Evolutionary conservation across 352 stramenopile species (phyloP), one percentile per base, ranked within the genome.

Genomic region (Pythium inflatum): DNA sequence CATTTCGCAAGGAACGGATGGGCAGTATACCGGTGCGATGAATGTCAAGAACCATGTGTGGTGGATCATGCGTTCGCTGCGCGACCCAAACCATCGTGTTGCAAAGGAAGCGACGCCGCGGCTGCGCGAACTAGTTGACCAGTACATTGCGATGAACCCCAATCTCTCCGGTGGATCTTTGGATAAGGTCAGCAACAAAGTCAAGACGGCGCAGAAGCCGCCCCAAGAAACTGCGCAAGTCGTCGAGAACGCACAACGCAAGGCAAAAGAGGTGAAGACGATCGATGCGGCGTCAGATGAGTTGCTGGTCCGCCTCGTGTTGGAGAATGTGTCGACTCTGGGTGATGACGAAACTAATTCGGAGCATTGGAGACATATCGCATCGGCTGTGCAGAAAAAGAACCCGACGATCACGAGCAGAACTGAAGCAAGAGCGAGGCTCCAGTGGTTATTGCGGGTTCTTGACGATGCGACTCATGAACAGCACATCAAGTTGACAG

Each of bases 311-410:
- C 16, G 13, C 12, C n/a, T 55, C 3, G 27, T 61, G 3, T 20
- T 56, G n/a, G 28, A 36, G n/a, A 68, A 62, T 20, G 40, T 51
- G 28, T 34, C 36, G 34, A 51, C 36, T 30, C 25, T 30, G 12
- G 27, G 30, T 13, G 27, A 40, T 28, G 8, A 34, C 3, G 22
- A 51, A 7, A 28, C 24, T 1, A 61, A 56, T n/a, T 16, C 30
- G 1, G 28, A 36, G 2, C 27, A 38, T n/a, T 68, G 61, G 61
- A 18, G 34, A 2, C 40, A 68, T 8, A 68, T 68, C 28, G 50
- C 50, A 22, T 3, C 7, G 8, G 22, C 11, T 2, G 8, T 62
- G 9, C 49, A 24, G 38, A 18, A 24, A 16, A 14, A 27, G 30
- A 30, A 56, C 34, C 50, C 49, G 5, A 18, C 13, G 6, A 45